Percentiles rank a stretch among this genome's conserved stretches.
Conservation (phyloP, 768 basidiomycete genomes). For the Pleurotus platypus region DNA sequence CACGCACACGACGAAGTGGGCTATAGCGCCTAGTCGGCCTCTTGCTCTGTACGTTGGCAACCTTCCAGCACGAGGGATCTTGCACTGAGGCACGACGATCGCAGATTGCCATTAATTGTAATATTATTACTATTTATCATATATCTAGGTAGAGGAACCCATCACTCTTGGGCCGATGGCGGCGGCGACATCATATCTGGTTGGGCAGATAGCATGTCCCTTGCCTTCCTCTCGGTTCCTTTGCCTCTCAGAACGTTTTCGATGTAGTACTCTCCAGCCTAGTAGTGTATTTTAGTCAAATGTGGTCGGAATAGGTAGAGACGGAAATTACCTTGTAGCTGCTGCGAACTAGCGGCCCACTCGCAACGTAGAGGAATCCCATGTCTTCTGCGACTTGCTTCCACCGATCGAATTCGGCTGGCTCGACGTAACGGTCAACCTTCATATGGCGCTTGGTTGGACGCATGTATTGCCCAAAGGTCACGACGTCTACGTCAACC, state of each 20-base stretch:
- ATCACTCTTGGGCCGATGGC: no score
- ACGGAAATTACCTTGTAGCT: constrained; percentile 81
- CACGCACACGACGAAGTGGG: no score
- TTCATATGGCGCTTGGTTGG: constrained; percentile 99
- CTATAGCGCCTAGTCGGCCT: no score
- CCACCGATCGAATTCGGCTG: constrained; percentile 91
- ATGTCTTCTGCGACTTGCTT: constrained; percentile 85
- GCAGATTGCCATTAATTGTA: no score
- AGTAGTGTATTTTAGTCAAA: constrained; percentile 9
- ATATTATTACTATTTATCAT: no score
- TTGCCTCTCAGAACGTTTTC: constrained; percentile 82
- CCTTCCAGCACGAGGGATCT: no score
- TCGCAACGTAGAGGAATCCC: constrained; percentile 97
- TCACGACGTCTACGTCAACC: constrained; percentile 91
- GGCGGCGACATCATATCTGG: neutral
- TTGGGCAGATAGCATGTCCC: constrained; percentile 22
- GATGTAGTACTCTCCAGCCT: constrained; percentile 97
- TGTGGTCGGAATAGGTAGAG: neutral
- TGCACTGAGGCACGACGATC: no score
- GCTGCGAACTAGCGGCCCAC: constrained; percentile 92
- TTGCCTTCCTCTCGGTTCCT: constrained; percentile 36
- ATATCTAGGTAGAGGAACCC: no score
- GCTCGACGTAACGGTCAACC: constrained; percentile 93
- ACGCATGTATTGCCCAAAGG: constrained; percentile 99
- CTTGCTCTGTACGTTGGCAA: no score